These are phyloP conservation scores for Kurtzmaniella quercitrusa DNA, from an alignment of 1,139 yeast genomes.

Conservation along the genomic window DNA sequence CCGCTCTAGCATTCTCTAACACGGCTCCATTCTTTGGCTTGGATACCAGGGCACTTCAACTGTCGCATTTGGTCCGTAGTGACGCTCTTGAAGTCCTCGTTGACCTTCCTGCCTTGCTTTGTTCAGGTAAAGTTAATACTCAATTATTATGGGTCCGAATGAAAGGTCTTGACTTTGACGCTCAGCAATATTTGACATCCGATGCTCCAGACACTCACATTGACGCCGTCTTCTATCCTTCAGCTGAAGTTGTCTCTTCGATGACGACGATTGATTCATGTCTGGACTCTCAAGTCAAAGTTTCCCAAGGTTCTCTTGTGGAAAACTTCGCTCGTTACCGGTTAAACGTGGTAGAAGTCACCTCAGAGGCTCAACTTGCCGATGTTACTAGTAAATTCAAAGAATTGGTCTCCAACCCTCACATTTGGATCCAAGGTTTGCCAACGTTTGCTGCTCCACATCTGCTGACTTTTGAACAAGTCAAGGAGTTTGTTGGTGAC, in stretches of 20 bases:
- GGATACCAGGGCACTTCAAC: background rate
- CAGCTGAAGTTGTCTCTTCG: constrained; percentile 21
- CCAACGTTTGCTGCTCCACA: constrained; percentile 23
- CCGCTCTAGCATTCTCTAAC: constrained; percentile 27
- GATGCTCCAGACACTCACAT: constrained; percentile 16
- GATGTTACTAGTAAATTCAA: background rate
- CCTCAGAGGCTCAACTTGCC: background rate
- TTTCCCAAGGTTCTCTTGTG: background rate
- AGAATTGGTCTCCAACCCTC: background rate
- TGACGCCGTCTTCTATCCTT: constrained; percentile 27
- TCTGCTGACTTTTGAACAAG: constrained; percentile 13
- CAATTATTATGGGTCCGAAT: background rate
- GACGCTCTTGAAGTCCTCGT: background rate
- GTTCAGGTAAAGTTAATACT: background rate
- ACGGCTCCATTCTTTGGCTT: constrained; percentile 23
- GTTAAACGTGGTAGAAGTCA: background rate
- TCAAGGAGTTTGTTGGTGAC: constrained; percentile 21
- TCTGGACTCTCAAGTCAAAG: constrained; percentile 9
- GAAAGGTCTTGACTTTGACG: background rate
- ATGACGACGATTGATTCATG: constrained; percentile 15
- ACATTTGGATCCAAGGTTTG: constrained; percentile 27
- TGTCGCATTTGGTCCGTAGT: background rate
- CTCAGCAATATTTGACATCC: background rate
- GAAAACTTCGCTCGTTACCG: background rate
- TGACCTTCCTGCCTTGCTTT: background rate